Base-by-base conservation (phyloP, 2,329 filamentous ascomycete species). In the Dactylonectria macrodidyma region DNA sequence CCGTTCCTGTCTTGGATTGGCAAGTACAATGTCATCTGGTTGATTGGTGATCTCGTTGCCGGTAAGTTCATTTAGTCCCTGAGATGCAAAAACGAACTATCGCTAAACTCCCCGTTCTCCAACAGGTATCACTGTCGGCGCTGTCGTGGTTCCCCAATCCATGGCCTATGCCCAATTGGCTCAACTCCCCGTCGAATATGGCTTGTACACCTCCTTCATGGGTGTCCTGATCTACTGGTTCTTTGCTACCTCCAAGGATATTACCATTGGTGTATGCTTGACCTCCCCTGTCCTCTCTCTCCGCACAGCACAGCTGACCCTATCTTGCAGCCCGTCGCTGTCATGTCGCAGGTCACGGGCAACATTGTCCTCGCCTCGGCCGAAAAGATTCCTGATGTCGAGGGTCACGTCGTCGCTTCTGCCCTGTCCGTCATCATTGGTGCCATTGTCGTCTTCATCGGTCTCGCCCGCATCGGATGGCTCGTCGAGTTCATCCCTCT, bases 181-280 rank as follows among this genome's bases (percentile, higher is more conserved):
- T 3, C 78, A 83, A 65, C 81, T 88, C 55, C 78, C 81, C 4
- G 81, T 85, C 30, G 83, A 88, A 70, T 88, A 84, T 74, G 86
- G 86, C 14, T 75, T 88, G 19, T 83, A 83, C 74, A 95, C 95
- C 1, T 97, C 95, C 0, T 98, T 98, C 78, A 97, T 98, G 90
- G 95, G 95, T 67, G 95, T 98, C 22, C 81, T 97, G 70, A 87
- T 97, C 74, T 98, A 98, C 82, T 98, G 95, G 95, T 95, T 97
- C 81, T 98, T 98, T 78, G 95, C 95, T 46, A 98, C 95, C 0
- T 98, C 95, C 26, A 98, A 98, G 74, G 85, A 87, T 81, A 97
- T 97, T 78, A 96, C 94, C 19, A 96, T 97, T 71, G 94, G 94
- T 46, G 90, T 92, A 85, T 82, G 90, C 86, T 5, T 62, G 71